These are phyloP conservation scores for Cladosporium austrohemisphaericum DNA, from an alignment of 2,329 filamentous ascomycete genomes.

Conservation along the genomic window DNA sequence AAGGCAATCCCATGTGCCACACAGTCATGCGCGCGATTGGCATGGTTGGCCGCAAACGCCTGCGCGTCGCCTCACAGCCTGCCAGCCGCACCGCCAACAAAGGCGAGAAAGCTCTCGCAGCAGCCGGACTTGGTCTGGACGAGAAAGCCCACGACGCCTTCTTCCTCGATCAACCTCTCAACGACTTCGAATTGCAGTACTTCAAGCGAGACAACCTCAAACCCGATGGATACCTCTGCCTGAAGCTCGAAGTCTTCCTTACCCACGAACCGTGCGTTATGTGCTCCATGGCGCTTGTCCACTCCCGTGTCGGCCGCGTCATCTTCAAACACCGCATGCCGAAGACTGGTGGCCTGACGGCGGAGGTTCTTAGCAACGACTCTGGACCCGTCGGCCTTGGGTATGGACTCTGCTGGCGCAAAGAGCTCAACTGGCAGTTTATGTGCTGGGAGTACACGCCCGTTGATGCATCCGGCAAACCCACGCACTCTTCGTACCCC, in stretches of 20 bases:
- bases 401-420: constrained; percentile 63
- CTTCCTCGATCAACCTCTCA: constrained; percentile 66
- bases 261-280: constrained; percentile 96
- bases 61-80: constrained; percentile 32
- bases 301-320: constrained; percentile 85
- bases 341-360: constrained; percentile 75
- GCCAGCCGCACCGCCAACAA: constrained; percentile 30
- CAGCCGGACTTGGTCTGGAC: constrained; percentile 33
- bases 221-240: constrained; percentile 85
- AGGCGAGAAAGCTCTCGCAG: constrained; percentile 30
- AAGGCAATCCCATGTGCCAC: constrained; percentile 74
- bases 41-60: constrained; percentile 66
- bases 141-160: constrained; percentile 46
- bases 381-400: constrained; percentile 38
- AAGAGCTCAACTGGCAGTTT: constrained; percentile 81
- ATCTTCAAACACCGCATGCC: constrained; percentile 78
- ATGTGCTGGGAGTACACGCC: constrained; percentile 66
- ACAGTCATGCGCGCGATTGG: constrained; percentile 74
- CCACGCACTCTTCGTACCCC: constrained; percentile 6
- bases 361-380: constrained; percentile 52
- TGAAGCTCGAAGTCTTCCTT: constrained; percentile 87
- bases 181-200: constrained; percentile 61
- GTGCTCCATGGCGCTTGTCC: constrained; percentile 94
- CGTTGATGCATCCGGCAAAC: constrained; percentile 15
- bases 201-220: constrained; percentile 63